Evolutionary conservation across 1,139 yeast genomes (phyloP).

Genomic region (Nadsonia starkeyi-henricii): DNA sequence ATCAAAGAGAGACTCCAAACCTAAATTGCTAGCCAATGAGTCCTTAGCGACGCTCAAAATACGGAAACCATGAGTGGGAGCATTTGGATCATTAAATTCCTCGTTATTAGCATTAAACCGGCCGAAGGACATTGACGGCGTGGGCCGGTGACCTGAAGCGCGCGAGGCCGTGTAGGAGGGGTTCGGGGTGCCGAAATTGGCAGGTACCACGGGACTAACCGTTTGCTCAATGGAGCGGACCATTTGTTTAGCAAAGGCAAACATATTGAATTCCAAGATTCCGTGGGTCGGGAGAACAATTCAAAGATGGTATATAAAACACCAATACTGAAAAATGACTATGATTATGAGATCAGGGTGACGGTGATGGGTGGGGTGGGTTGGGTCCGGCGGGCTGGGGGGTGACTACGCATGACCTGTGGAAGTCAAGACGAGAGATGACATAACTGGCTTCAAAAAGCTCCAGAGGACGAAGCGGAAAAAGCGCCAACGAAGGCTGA

Average conservation of each 20-base stretch:
- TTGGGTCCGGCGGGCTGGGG: too few species aligned
- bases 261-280: conserved; percentile 32
- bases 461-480: too few species aligned
- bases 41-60: conserved; percentile 35
- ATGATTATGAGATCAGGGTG: too few species aligned
- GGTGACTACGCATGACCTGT: too few species aligned
- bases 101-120: not conserved
- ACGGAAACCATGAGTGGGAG: conserved; percentile 37
- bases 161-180: conserved; percentile 24
- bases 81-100: conserved; percentile 16
- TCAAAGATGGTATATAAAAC: not conserved
- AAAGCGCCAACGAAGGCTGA: too few species aligned
- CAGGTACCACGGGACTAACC: conserved; percentile 10
- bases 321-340: too few species aligned
- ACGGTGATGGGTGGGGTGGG: too few species aligned
- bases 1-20: conserved; percentile 77
- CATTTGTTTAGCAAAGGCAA: conserved; percentile 74
- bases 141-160: conserved; percentile 16
- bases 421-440: too few species aligned
- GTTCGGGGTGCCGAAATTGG: not conserved
- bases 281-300: not conserved
- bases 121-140: not conserved
- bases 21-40: conserved; percentile 32
- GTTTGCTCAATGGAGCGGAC: conserved; percentile 58
- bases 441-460: too few species aligned